Conservation (phyloP, 768 basidiomycete genomes). For the Suillus occidentalis region DNA sequence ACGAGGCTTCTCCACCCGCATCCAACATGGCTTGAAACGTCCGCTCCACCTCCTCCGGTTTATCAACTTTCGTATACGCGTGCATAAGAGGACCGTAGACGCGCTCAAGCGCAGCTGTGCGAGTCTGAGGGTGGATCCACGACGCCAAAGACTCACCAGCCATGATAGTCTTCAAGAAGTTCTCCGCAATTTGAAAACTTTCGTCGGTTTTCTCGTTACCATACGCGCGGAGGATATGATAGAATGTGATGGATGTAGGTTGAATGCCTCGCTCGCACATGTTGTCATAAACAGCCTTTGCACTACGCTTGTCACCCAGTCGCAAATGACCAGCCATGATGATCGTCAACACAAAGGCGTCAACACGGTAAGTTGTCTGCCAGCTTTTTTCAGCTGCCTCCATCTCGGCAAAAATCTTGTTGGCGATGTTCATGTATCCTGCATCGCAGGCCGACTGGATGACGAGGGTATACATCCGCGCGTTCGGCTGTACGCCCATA, state of each 20-base stretch:
- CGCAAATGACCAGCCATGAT: constrained; percentile 75
- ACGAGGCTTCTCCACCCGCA: constrained; percentile 54
- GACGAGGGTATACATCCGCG: constrained; percentile 66
- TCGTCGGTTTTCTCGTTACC: constrained; percentile 47
- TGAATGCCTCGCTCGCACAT: constrained; percentile 67
- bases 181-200: constrained; percentile 60
- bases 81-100: constrained; percentile 64
- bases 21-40: constrained; percentile 54
- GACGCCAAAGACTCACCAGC: constrained; percentile 31
- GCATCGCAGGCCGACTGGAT: constrained; percentile 82
- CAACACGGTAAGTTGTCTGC: constrained; percentile 43
- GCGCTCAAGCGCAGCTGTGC: constrained; percentile 47
- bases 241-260: constrained; percentile 69
- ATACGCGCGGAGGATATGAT: constrained; percentile 64
- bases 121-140: constrained; percentile 43
- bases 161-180: constrained; percentile 59
- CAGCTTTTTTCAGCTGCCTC: constrained; percentile 40
- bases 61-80: constrained; percentile 43
- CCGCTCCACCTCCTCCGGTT: constrained; percentile 55
- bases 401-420: constrained; percentile 69
- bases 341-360: constrained; percentile 66
- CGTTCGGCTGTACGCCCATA: constrained; percentile 55
- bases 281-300: constrained; percentile 66
- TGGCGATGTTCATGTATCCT: constrained; percentile 60
- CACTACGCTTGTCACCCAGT: constrained; percentile 47